Evolutionary conservation across 352 stramenopile genomes (phyloP).

Genomic region (Pythium vanterpoolii): DNA sequence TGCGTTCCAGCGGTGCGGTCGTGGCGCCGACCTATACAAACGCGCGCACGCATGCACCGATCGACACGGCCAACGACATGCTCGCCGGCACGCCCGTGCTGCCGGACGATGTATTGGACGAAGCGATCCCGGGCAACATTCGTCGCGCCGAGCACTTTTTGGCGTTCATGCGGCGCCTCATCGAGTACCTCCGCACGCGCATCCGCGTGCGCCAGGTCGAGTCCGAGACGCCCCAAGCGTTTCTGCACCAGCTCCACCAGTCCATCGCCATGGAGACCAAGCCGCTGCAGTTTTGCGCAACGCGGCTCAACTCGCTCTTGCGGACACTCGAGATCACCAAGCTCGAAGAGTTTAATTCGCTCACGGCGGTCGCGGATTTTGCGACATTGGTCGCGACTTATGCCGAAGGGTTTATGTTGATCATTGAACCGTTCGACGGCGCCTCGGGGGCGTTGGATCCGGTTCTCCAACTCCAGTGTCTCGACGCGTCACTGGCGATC

Average conservation of each 20-base stretch:
- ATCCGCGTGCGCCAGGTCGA: slow-evolving; percentile 90
- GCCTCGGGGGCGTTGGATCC: slow-evolving; percentile 75
- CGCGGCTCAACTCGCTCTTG: slow-evolving; percentile 95
- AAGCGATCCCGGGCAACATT: slow-evolving; percentile 98
- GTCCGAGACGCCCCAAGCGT: slow-evolving; percentile 95
- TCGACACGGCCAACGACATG: slow-evolving; percentile 59
- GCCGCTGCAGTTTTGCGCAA: slow-evolving; percentile 97
- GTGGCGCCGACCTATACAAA: slow-evolving; percentile 53
- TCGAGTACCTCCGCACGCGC: slow-evolving; percentile 90
- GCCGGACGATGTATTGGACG: slow-evolving; percentile 93
- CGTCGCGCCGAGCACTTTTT: slow-evolving; percentile 98
- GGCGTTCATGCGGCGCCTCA: slow-evolving; percentile 95
- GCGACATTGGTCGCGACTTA: slow-evolving; percentile 97
- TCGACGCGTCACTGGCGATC: slow-evolving; percentile 98
- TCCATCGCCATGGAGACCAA: slow-evolving; percentile 95
- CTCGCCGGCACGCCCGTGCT: slow-evolving; percentile 82
- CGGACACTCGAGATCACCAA: slow-evolving; percentile 96
- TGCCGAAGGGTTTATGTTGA: slow-evolving; percentile 97
- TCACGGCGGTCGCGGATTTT: slow-evolving; percentile 97
- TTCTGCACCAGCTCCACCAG: slow-evolving; percentile 93
- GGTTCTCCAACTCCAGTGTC: slow-evolving; percentile 93
- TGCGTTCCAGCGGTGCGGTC: slow-evolving; percentile 89
- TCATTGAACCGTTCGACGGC: slow-evolving; percentile 94
- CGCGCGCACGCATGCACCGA: slow-evolving; percentile 30
- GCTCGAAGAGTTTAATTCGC: slow-evolving; percentile 95